These are phyloP conservation scores for Citeromyces matritensis DNA, from an alignment of 805 yeast species.

Conservation along the genomic window DNA sequence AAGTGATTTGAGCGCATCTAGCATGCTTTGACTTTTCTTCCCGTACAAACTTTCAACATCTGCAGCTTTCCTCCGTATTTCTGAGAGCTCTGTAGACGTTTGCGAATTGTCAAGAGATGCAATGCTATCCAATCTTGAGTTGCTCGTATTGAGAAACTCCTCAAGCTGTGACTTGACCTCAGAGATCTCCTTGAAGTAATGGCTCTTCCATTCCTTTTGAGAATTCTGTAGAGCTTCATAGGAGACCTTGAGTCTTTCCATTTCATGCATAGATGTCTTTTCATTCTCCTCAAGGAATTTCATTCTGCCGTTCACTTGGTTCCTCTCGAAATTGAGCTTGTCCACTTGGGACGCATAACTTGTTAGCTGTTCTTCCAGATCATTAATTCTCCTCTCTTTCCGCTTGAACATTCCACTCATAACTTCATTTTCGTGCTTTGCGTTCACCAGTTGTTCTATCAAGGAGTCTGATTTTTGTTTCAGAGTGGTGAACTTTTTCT, in stretches of 20 bases:
- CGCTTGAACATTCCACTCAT: not conserved
- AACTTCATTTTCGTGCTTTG: not conserved
- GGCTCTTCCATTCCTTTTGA: conserved; percentile 18
- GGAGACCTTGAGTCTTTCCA: not conserved
- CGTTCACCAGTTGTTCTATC: conserved; percentile 1
- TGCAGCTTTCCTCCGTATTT: conserved; percentile 11
- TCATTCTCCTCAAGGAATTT: conserved; percentile 14
- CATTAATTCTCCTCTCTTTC: not conserved
- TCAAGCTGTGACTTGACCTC: conserved; percentile 28
- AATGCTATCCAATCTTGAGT: conserved; percentile 8
- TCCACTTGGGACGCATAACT: not conserved
- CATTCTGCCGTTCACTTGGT: conserved; percentile 18
- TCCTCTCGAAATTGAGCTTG: not conserved
- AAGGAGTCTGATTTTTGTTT: not conserved
- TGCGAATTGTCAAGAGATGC: not conserved
- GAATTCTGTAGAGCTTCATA: conserved; percentile 16
- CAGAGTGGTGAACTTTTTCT: not conserved
- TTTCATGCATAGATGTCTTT: not conserved
- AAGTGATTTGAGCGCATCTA: conserved; percentile 25
- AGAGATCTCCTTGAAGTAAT: conserved; percentile 17
- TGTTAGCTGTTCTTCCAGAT: not conserved
- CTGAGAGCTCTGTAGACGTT: not conserved
- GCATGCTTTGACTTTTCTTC: conserved; percentile 26
- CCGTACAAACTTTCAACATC: conserved; percentile 33
- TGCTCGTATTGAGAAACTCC: conserved; percentile 31